Base-by-base conservation (phyloP, 768 basidiomycete genomes). In the Boletus vinaceobasis region DNA sequence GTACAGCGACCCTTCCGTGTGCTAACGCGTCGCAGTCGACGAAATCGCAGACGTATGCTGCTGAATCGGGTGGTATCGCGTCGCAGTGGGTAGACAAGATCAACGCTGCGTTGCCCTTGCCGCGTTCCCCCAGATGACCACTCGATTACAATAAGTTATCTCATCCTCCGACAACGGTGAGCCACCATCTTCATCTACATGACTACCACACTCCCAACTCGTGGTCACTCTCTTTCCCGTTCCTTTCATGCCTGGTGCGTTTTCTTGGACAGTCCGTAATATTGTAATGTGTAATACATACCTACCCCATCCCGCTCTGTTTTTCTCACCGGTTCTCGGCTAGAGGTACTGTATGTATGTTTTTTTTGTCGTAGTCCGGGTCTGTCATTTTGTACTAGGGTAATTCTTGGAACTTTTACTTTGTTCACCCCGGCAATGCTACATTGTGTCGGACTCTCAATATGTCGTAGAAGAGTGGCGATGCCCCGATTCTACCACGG, bases 21-120 rank as follows among this genome's bases (percentile, higher is more conserved):
- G n/a, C 55, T 52, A 26, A 56, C 17, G 26, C 36, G 4, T 23
- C 38, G 13, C 21, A 84, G 83, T 70, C 77, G 21, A 71, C 77
- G 7, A 83, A 78, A 61, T 75, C 72, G 29, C 74, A 73, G 54
- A 71, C 71, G 21, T 81, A 78, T 58, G 76, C 75, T 21, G 73
- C 75, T 7, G 65, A 67, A 50, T 73, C 77, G 53, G 54, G 74
- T 1, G 29, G 58, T 5, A 38, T 74, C 5, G 71, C 73, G 21
- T 61, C 67, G 7, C 62, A 57, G 11, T 79, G 78, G 77, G 66
- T 73, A 13, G 65, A 73, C 38, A 77, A 72, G 61, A 76, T 79
- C 44, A 72, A 75, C 36, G 52, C 65, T 19, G 67, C 68, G 60
- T 63, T 52, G 63, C 52, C n/a, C 39, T 69, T 32, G 51, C 63